Percentiles rank a stretch among this genome's conserved stretches.
These are phyloP conservation scores for Glycine latifolia DNA, from an alignment of 306 rosid genomes.

Conservation along the genomic window DNA sequence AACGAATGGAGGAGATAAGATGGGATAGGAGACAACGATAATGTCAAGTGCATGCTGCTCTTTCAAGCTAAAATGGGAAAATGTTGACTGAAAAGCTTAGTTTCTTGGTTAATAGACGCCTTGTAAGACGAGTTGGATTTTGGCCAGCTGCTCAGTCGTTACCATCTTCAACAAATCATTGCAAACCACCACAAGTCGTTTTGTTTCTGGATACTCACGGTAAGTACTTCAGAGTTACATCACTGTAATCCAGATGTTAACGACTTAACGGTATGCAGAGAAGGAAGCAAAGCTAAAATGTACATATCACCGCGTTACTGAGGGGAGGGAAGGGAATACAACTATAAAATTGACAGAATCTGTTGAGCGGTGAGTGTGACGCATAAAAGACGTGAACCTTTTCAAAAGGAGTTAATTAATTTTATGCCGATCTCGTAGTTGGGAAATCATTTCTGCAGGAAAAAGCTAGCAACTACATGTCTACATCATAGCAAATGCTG, in stretches of 20 bases:
- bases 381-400: background rate
- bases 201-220: background rate
- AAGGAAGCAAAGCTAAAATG: background rate
- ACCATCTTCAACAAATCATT: constrained; percentile 33
- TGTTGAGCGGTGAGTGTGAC: background rate
- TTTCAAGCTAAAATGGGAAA: too few species aligned
- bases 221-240: background rate
- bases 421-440: background rate
- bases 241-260: background rate
- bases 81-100: too few species aligned
- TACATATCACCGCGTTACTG: background rate
- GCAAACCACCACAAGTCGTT: background rate
- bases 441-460: constrained; percentile 12
- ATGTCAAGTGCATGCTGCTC: background rate
- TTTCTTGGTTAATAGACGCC: background rate
- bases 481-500: constrained; percentile 1
- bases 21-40: background rate
- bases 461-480: background rate
- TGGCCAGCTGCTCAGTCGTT: background rate
- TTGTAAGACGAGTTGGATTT: background rate
- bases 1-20: too few species aligned
- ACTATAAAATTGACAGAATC: background rate
- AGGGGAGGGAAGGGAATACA: background rate
- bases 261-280: background rate
- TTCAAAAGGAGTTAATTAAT: background rate